Evolutionary conservation across 306 rosid species (phyloP), one percentile per base, ranked within the genome.

Genomic region (Citrullus mucosospermus): DNA sequence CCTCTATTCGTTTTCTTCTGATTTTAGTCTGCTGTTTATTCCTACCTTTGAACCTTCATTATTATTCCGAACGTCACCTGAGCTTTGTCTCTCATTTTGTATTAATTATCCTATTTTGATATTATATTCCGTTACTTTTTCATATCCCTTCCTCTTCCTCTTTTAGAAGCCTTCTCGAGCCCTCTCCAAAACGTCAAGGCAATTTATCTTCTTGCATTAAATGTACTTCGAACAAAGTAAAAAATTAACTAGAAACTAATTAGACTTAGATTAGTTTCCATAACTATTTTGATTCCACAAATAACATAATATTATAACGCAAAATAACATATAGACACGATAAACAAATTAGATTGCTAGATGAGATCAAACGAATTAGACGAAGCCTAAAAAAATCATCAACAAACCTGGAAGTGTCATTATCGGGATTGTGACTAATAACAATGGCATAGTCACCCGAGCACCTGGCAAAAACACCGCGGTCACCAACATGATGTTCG

Each of bases 401-500:
- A 61, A 1, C 9, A 46, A 62, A 90, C 97, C 97, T 87, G 63
- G 93, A 12, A 9, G 93, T 90, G 8, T 88, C 97, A 16, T 88
- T 92, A 75, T 90, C 95, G 1, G 89, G 95, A 74, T 92, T 92
- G 56, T 92, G 97, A 44, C 95, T 92, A 76, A 90, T 90, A 57
- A 92, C 91, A 66, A 92, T 86, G 20, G 97, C 95, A 14, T 92
- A 92, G 48, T 92, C 95, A 9, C 93, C 97, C 2, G 97, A 92
- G 25, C 80, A 56, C 69, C 97, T 76, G 20, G 97, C 97, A 6
- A 92, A 84, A 12, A 83, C 95, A 2, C 97, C 95, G 10, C 97
- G 95, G 56, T 92, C 97, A 28, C 95, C 97, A 5, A 92, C 95
- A 73, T 92, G 97, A 74, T 90, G 93, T 69, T 92, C 97, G 3